Base-by-base conservation (phyloP, 306 rosid genomes). In the Abrus pulchellus region DNA sequence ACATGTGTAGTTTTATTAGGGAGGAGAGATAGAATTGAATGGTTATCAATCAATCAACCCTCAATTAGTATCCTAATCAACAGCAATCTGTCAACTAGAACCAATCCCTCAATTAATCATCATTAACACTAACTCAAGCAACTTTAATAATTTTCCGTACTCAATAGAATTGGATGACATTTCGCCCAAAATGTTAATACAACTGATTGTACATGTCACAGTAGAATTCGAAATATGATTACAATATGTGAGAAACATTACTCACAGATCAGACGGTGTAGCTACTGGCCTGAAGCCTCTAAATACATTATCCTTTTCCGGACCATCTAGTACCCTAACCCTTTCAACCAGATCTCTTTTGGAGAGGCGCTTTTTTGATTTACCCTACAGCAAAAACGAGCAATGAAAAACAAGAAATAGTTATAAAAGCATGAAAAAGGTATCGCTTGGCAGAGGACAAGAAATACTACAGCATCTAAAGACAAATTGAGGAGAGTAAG, bases 241-340 rank as follows among this genome's bases (percentile, higher is more conserved):
- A 48, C 20, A 69, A 59, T 73, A 64, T 34, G 49, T 54, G 61
- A 71, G 77, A 80, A 76, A 52, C 67, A 76, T 48, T 75, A 88
- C 97, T 88, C 82, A 93, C 97, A 80, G 76, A 67, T 93, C 97
- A 45, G 93, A 83, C 50, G 88, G 74, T 41, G 90, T 74, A 84
- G 94, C 97, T 63, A 93, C 70, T 5, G 97, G 90, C 86, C 85
- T 89, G 80, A 90, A 91, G 81, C 92, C 89, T 72, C 77, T 83
- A 71, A 94, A 88, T 40, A 89, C 86, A 81, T 82, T 86, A 79
- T 87, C 93, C 27, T 85, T 84, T 78, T 84, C 90, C 10, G 81
- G 89, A 81, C 52, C 90, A 48, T 84, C 82, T 62, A 91, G 80
- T 56, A 87, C 82, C 76, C 86, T 90, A 72, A 80, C 87, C 86